These are phyloP conservation scores for Blepharisma japonicum DNA, from an alignment of 73 alveolate species.

Conservation along the genomic window DNA sequence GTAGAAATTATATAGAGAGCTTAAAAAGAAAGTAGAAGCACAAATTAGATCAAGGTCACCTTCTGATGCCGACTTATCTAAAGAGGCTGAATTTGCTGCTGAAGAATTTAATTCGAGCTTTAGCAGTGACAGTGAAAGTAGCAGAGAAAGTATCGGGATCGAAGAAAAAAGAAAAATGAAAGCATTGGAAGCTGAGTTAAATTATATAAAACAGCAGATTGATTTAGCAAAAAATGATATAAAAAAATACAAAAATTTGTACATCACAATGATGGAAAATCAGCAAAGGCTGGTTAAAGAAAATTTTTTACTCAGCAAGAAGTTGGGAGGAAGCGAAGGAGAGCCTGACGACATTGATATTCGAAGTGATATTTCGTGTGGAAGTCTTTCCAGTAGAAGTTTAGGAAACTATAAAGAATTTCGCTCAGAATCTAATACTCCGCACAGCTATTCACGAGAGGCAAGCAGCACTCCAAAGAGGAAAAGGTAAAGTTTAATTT, in stretches of 20 bases:
- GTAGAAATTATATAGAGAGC: background rate
- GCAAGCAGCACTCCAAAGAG: no score
- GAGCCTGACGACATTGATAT: conserved; percentile 10
- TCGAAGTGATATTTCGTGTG: conserved; percentile 15
- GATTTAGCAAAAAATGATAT: conserved; percentile 5
- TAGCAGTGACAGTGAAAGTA: conserved; percentile 18
- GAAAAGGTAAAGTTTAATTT: no score
- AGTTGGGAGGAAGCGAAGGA: background rate
- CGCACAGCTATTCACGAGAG: no score
- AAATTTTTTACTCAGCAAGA: background rate
- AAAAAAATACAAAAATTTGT: conserved; percentile 17
- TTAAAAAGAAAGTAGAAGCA: no score
- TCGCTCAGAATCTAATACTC: no score
- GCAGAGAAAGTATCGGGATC: background rate
- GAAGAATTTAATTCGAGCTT: background rate
- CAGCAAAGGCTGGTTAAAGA: background rate
- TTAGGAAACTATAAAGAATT: background rate
- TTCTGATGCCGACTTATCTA: background rate
- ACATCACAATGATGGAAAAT: background rate
- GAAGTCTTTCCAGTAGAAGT: conserved; percentile 29
- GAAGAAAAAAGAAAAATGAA: background rate
- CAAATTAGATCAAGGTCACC: background rate
- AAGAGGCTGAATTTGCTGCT: background rate
- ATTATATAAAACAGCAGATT: background rate
- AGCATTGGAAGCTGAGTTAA: background rate